A percentile compares a stretch with the other conserved stretches of the same genome.
Conservation (phyloP, 805 yeast genomes). For the Saccharomycopsis selenospora region DNA sequence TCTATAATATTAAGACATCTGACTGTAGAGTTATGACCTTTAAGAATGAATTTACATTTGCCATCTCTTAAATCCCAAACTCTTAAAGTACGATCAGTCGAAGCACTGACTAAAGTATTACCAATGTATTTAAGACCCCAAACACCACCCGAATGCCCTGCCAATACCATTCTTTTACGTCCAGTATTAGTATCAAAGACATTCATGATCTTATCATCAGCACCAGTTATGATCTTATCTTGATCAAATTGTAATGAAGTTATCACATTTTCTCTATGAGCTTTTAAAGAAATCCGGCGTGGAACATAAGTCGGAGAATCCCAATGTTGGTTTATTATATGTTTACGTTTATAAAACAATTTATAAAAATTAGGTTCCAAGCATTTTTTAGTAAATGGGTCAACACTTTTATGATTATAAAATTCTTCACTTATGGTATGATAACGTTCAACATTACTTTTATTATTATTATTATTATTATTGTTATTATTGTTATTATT, state of each 20-base stretch:
- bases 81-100: slow-evolving; percentile 90
- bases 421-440: slow-evolving; percentile 18
- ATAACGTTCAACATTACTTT: slow-evolving; percentile 22
- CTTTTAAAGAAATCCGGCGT: slow-evolving; percentile 53
- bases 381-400: slow-evolving; percentile 22
- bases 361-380: slow-evolving; percentile 36
- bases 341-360: slow-evolving; percentile 53
- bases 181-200: slow-evolving; percentile 78
- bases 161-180: slow-evolving; percentile 47
- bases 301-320: slow-evolving; percentile 67
- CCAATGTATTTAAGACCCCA: slow-evolving; percentile 93
- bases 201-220: slow-evolving; percentile 77
- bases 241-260: slow-evolving; percentile 93
- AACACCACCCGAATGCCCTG: slow-evolving; percentile 96
- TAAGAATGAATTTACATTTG: slow-evolving; percentile 81
- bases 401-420: slow-evolving; percentile 3
- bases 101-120: slow-evolving; percentile 81
- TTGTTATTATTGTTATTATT: slow-evolving; percentile 23
- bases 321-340: slow-evolving; percentile 65
- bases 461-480: slow-evolving; percentile 9
- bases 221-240: slow-evolving; percentile 84
- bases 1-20: slow-evolving; percentile 80
- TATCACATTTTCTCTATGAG: slow-evolving; percentile 76
- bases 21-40: slow-evolving; percentile 90
- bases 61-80: slow-evolving; percentile 88